Conservation (phyloP, 192 early-diverging fungal species). For the Coemansia sp. region DNA sequence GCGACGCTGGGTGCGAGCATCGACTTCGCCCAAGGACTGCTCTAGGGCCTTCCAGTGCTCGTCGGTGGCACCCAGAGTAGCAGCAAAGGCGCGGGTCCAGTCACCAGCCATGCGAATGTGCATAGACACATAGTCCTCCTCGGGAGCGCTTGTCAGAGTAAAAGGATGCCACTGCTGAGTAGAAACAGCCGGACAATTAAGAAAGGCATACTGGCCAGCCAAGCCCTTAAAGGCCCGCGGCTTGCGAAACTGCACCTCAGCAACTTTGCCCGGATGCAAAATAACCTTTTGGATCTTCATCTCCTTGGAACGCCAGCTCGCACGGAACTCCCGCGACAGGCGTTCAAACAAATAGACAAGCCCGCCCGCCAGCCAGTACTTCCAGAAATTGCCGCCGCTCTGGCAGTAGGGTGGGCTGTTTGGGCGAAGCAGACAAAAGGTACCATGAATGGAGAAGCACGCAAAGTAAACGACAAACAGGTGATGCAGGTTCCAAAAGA, state of each 20-base stretch:
- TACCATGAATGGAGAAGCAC: constrained; percentile 72
- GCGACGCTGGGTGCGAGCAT: neutral
- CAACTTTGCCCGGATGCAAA: constrained; percentile 74
- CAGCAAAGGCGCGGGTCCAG: constrained; percentile 67
- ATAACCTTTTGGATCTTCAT: constrained; percentile 78
- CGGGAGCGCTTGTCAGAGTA: constrained; percentile 75
- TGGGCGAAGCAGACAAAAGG: constrained; percentile 78
- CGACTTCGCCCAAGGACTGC: constrained; percentile 17
- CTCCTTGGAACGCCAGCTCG: constrained; percentile 47
- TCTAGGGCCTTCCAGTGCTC: constrained; percentile 54
- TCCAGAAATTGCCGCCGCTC: constrained; percentile 74
- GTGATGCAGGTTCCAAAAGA: constrained; percentile 86
- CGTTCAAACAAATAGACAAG: constrained; percentile 71
- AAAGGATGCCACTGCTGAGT: constrained; percentile 79
- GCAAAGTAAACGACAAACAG: constrained; percentile 83
- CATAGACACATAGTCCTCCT: constrained; percentile 70
- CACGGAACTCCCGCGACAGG: constrained; percentile 65
- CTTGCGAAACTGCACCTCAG: constrained; percentile 77
- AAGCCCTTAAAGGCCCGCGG: constrained; percentile 52
- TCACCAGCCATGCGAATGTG: constrained; percentile 76
- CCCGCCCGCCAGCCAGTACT: constrained; percentile 67
- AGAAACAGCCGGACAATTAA: constrained; percentile 70
- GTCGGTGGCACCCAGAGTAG: constrained; percentile 64
- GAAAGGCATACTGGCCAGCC: constrained; percentile 77
- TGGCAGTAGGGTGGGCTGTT: constrained; percentile 61